These are phyloP conservation scores for Botrytis elliptica DNA, from an alignment of 2,329 filamentous ascomycete genomes.

Conservation along the genomic window DNA sequence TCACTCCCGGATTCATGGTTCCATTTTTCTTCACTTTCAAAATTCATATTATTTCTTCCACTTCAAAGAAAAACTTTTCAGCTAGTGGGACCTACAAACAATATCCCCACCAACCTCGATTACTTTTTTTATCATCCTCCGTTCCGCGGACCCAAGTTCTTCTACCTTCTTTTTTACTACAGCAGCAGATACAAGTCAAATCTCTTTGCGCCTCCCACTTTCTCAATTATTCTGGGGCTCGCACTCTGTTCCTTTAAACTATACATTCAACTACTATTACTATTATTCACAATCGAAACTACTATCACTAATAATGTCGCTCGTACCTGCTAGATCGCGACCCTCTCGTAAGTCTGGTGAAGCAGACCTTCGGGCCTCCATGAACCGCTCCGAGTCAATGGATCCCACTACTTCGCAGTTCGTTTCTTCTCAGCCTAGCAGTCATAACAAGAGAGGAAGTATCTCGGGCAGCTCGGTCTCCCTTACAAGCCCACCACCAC, in stretches of 20 bases:
- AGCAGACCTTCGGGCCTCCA: constrained; percentile 8
- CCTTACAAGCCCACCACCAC: not conserved
- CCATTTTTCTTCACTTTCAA: constrained; percentile 7
- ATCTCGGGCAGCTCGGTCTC: not conserved
- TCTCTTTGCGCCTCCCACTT: not conserved
- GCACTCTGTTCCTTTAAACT: not conserved
- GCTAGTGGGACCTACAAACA: not conserved
- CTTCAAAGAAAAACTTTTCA: constrained; percentile 4
- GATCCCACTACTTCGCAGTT: constrained; percentile 10
- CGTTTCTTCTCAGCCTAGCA: not conserved
- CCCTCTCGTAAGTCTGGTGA: not conserved
- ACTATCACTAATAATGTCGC: constrained; percentile 17
- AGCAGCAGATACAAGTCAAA: not conserved
- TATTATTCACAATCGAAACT: constrained; percentile 3
- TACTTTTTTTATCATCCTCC: not conserved
- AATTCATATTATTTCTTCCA: not conserved
- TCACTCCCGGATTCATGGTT: not conserved
- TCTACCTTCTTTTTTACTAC: not conserved
- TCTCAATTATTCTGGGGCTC: not conserved
- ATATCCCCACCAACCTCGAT: constrained; percentile 1
- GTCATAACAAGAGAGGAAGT: not conserved
- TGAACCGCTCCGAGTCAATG: constrained; percentile 7
- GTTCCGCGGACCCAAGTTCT: not conserved
- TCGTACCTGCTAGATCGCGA: constrained; percentile 3
- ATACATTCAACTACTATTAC: not conserved